Evolutionary conservation across 225 moss, liverwort and hornwort species (phyloP), one percentile per base, ranked within the genome.

Genomic region (Bryoerythrophyllum caledonicum): DNA sequence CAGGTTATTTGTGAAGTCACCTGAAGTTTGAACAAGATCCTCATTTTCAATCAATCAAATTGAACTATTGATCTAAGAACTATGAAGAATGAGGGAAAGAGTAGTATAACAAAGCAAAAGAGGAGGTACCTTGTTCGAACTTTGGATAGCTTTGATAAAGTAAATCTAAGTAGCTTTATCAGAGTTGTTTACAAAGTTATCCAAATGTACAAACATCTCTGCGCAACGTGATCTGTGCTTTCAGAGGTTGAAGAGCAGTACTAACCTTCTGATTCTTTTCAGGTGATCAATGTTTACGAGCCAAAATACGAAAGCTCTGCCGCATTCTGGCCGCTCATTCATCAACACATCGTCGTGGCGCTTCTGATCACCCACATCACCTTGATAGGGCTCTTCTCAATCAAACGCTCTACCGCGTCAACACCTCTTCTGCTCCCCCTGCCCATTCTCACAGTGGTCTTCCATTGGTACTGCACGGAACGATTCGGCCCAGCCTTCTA

Each of bases 351-450:
- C n/a, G 81, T 92, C 2, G 82, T 92, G 27, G 94, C 92, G 67
- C 82, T 94, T 58, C 48, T 94, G 46, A 79, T 87, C 27, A 92
- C 92, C 70, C 96, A 96, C 38, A 54, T 84, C 82, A 91, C 94
- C 40, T 83, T 96, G 52, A 96, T 96, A 76, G 96, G 94, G n/a
- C 82, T 96, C 13, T 92, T 96, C 86, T 83, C 92, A 40, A 88
- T 92, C 66, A 96, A 96, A 77, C 38, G 92, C n/a, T 82, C 91
- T 49, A 67, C 68, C 27, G 78, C 80, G 17, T 96, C 96, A 15
- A 96, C 96, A 7, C 94, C 96, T 40, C 89, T 94, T 74, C 71
- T 96, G 53, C 76, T 94, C 13, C 94, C 94, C 28, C 75, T 96
- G 65, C 96, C 96, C 53, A 80, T 89, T 19, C 48, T 83, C 59